phyloP scores from a whole-genome alignment of 805 yeast genomes.

The Saturnispora besseyi region DNA sequence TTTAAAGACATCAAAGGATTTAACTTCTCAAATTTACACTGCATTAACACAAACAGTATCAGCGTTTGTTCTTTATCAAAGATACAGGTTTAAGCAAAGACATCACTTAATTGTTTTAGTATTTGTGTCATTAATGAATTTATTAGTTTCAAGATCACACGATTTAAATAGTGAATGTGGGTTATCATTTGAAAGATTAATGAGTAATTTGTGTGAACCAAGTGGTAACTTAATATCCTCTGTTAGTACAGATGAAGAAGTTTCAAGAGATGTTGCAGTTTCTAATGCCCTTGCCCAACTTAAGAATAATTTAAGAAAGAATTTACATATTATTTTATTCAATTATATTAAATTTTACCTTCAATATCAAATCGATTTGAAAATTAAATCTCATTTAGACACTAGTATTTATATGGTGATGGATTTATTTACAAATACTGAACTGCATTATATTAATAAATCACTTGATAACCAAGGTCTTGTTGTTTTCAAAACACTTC shows the following conservation, averaged over 20 bases:
- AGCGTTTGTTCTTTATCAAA: constrained; percentile 53
- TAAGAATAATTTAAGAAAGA: constrained; percentile 54
- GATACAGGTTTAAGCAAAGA: constrained; percentile 62
- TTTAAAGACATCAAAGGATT: constrained; percentile 3
- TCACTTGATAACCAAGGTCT: constrained; percentile 64
- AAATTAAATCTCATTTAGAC: constrained; percentile 40
- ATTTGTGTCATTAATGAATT: constrained; percentile 42
- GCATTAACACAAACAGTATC: constrained; percentile 45
- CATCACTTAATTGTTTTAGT: constrained; percentile 53
- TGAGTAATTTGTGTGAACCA: constrained; percentile 71
- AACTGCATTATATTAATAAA: constrained; percentile 51
- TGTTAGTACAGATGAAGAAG: constrained; percentile 13
- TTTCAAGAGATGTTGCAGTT: constrained; percentile 25
- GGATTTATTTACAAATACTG: constrained; percentile 60
- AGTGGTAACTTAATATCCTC: constrained; percentile 23
- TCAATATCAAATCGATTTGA: constrained; percentile 36
- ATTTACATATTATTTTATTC: constrained; percentile 49
- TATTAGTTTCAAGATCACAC: constrained; percentile 27
- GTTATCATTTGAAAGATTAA: constrained; percentile 43
- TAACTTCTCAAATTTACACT: constrained; percentile 21
- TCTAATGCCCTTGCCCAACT: constrained; percentile 47
- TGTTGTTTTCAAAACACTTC: constrained; percentile 55
- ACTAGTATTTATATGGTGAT: constrained; percentile 55
- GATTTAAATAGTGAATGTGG: constrained; percentile 30
- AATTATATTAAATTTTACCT: constrained; percentile 51